Evolutionary conservation across 177 flowering plant species (phyloP).

Genomic region (Vitis hybrid): DNA sequence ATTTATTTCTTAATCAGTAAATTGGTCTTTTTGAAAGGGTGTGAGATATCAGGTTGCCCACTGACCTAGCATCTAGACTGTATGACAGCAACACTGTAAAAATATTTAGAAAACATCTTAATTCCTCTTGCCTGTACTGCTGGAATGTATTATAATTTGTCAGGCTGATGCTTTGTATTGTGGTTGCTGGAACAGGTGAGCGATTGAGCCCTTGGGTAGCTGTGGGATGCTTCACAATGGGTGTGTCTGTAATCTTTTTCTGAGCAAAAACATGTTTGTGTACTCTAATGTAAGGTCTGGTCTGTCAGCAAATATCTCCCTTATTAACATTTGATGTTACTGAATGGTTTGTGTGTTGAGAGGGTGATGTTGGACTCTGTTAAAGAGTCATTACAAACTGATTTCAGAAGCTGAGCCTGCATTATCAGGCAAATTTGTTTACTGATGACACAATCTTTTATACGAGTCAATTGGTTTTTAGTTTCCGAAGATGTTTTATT

Average conservation of each 20-base stretch:
- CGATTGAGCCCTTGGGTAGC: slow-evolving; percentile 89
- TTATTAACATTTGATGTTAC: neutral
- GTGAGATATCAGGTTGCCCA: no score
- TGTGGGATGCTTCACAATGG: slow-evolving; percentile 75
- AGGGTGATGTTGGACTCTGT: neutral
- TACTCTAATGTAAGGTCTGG: slow-evolving; percentile 11
- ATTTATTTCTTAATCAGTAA: no score
- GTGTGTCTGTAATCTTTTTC: slow-evolving; percentile 71
- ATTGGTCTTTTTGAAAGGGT: no score
- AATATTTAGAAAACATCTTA: no score
- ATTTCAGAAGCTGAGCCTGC: neutral
- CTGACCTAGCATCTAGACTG: no score
- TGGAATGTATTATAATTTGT: slow-evolving; percentile 1
- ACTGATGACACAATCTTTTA: neutral
- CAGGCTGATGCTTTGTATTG: slow-evolving; percentile 4
- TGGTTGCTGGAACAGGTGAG: slow-evolving; percentile 54
- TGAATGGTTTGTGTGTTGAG: neutral
- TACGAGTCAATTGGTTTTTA: neutral
- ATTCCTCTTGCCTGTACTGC: neutral
- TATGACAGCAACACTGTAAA: no score
- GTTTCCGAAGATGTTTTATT: neutral
- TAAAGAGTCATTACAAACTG: neutral
- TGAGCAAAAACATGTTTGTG: slow-evolving; percentile 14
- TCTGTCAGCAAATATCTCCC: neutral
- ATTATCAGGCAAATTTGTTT: neutral